phyloP scores from a whole-genome alignment of 1,139 yeast genomes.

The Pichia sp. region DNA sequence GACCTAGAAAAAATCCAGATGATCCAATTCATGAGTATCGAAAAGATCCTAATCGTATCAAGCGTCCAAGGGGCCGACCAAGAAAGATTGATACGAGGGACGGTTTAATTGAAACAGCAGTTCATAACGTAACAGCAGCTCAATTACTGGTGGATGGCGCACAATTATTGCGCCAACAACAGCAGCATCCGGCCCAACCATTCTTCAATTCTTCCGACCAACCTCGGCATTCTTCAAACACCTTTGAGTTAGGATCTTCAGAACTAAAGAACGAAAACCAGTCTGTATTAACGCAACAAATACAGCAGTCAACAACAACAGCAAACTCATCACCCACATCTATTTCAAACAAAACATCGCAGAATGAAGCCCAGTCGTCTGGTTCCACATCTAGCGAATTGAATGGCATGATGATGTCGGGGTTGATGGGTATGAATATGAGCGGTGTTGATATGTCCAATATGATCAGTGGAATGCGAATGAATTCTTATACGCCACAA shows the following conservation, averaged over 20 bases:
- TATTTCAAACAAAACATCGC: background rate
- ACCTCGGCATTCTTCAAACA: too few species aligned
- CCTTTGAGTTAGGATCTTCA: too few species aligned
- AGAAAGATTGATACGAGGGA: conserved; percentile 1
- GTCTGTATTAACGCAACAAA: background rate
- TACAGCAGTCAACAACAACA: background rate
- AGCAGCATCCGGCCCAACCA: too few species aligned
- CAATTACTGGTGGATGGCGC: too few species aligned
- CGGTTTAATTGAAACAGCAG: too few species aligned
- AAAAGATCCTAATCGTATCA: conserved; percentile 1
- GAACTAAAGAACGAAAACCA: too few species aligned
- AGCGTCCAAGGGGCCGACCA: conserved; percentile 9
- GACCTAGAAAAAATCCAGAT: conserved; percentile 10
- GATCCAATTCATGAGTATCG: conserved; percentile 2
- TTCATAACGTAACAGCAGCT: too few species aligned
- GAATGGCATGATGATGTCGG: conserved; percentile 3
- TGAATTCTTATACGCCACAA: background rate
- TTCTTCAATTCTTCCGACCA: too few species aligned
- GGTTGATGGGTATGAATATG: background rate
- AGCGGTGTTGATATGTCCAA: background rate
- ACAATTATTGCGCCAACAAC: too few species aligned
- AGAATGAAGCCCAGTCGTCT: background rate
- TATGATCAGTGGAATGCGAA: background rate
- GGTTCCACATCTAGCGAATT: background rate
- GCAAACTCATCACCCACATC: background rate